phyloP scores from a whole-genome alignment of 177 flowering plant genomes.

The Vitis hybrid region DNA sequence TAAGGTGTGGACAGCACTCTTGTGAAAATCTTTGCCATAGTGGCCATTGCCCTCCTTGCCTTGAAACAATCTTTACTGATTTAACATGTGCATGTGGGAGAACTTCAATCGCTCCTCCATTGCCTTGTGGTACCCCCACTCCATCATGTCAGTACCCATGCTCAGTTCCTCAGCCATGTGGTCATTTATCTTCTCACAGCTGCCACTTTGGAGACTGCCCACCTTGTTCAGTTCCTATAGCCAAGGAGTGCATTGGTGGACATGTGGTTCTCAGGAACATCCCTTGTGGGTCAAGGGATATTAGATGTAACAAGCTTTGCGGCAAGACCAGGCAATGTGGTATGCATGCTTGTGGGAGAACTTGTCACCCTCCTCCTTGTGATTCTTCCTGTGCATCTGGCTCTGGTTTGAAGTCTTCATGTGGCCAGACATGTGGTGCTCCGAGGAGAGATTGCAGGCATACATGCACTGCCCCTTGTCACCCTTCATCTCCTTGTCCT shows the following conservation, averaged over 20 bases:
- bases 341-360: constrained; percentile 87
- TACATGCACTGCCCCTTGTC: constrained; percentile 76
- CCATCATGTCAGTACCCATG: constrained; percentile 87
- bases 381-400: constrained; percentile 41
- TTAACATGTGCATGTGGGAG: constrained; percentile 91
- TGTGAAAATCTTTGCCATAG: constrained; percentile 85
- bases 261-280: constrained; percentile 87
- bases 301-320: constrained; percentile 84
- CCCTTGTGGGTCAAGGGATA: constrained; percentile 94
- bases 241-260: constrained; percentile 94
- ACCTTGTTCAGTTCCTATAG: constrained; percentile 84
- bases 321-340: constrained; percentile 97
- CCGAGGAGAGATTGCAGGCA: constrained; percentile 96
- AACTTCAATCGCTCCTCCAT: constrained; percentile 90
- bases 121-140: constrained; percentile 90
- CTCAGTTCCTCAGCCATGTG: constrained; percentile 86
- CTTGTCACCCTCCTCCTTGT: constrained; percentile 83
- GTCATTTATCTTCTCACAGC: constrained; percentile 78
- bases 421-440: constrained; percentile 95
- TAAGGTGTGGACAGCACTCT: constrained; percentile 92
- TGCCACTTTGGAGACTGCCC: constrained; percentile 99
- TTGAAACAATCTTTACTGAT: constrained; percentile 87
- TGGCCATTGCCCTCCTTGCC: constrained; percentile 96
- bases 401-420: constrained; percentile 48
- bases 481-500: constrained; percentile 76